A percentile compares a stretch with the other conserved stretches of the same genome.
Conservation (phyloP, 208 protist genomes). For the Naegleria lovaniensis region DNA sequence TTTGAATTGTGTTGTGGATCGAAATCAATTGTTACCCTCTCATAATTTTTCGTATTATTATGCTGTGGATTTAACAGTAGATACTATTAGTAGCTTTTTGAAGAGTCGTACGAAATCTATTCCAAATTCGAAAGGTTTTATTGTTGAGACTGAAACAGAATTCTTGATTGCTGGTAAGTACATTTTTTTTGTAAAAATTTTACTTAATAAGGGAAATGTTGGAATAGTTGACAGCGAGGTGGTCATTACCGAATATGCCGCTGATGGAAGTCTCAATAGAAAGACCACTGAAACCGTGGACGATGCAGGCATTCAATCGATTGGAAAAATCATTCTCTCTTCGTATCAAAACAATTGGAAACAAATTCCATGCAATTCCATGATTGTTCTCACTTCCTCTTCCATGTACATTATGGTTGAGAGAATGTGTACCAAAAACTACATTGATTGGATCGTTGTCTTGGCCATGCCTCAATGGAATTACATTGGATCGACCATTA, state of each 20-base stretch:
- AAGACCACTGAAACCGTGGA: not conserved
- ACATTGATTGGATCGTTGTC: not conserved
- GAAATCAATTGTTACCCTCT: not conserved
- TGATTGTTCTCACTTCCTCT: no score
- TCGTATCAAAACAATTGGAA: no score
- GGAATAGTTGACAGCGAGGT: not conserved
- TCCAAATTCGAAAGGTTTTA: not conserved
- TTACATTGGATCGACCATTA: not conserved
- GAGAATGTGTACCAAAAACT: no score
- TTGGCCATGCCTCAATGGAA: not conserved
- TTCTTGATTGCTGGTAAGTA: not conserved
- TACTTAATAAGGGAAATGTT: no score
- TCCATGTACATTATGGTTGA: no score
- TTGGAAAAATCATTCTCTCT: no score
- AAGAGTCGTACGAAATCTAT: not conserved
- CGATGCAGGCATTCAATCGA: no score
- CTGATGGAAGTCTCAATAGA: not conserved
- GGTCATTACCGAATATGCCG: not conserved
- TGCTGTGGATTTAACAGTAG: not conserved
- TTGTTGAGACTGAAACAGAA: not conserved
- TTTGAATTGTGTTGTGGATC: not conserved
- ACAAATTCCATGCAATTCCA: no score
- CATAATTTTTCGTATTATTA: not conserved
- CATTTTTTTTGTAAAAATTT: not conserved
- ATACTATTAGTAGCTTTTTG: not conserved